Conservation (phyloP, 768 basidiomycete species). For the Suillus occidentalis region DNA sequence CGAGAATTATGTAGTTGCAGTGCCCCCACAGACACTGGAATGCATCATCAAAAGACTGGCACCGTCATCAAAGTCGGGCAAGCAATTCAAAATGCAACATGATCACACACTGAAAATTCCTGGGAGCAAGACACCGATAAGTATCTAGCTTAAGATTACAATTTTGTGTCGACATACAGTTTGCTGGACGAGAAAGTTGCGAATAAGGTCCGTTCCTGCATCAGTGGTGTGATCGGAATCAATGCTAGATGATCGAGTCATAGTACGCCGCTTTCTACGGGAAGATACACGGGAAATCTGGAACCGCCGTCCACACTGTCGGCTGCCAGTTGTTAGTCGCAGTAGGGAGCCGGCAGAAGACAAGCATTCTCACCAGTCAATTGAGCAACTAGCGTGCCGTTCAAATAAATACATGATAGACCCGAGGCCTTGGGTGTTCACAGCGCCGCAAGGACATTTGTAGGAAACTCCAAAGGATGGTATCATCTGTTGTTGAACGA, state of each 20-base stretch:
- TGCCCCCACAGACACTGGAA: not conserved
- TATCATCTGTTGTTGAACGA: slow-evolving; percentile 19
- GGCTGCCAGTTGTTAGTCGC: slow-evolving; percentile 11
- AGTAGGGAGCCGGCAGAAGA: not conserved
- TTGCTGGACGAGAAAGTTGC: not conserved
- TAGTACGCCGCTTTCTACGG: not conserved
- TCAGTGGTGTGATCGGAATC: not conserved
- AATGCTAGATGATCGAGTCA: not conserved
- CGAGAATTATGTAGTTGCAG: not conserved
- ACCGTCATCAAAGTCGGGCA: not conserved
- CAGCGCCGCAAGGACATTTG: slow-evolving; percentile 13
- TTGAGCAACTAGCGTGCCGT: slow-evolving; percentile 22
- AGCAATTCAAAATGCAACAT: not conserved
- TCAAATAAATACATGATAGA: slow-evolving; percentile 16
- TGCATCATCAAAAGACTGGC: not conserved
- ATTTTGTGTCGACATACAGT: not conserved
- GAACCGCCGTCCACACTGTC: slow-evolving; percentile 27
- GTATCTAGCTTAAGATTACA: not conserved
- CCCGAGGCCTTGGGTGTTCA: slow-evolving; percentile 18
- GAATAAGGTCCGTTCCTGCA: not conserved
- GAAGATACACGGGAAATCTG: slow-evolving; percentile 10
- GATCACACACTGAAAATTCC: not conserved
- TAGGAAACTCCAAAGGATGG: not conserved
- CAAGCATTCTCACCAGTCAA: slow-evolving; percentile 23
- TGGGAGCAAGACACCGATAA: not conserved